These are phyloP conservation scores for Mycena kentingensis DNA, from an alignment of 768 basidiomycete species.

Conservation along the genomic window DNA sequence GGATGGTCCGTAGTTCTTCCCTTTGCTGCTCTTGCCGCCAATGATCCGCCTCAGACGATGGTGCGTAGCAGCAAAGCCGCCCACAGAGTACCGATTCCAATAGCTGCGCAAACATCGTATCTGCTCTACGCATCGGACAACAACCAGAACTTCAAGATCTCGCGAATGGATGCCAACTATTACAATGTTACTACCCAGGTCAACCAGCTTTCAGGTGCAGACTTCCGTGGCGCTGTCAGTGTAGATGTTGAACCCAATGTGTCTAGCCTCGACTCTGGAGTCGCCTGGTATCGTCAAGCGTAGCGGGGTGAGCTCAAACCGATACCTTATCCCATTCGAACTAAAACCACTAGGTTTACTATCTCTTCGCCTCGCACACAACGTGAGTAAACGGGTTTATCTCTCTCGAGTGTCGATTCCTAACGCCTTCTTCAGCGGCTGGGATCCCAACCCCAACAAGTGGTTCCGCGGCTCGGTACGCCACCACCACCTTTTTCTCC, in stretches of 20 bases:
- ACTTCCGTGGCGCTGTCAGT: neutral
- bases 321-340: neutral
- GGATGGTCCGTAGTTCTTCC: constrained; percentile 43
- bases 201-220: constrained; percentile 46
- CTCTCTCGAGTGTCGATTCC: neutral
- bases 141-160: constrained; percentile 71
- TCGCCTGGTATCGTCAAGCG: constrained; percentile 64
- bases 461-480: constrained; percentile 54
- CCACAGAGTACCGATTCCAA: constrained; percentile 1
- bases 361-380: constrained; percentile 62
- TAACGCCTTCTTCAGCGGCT: constrained; percentile 33
- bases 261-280: constrained; percentile 60
- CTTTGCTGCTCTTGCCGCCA: constrained; percentile 1
- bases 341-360: constrained; percentile 34
- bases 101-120: constrained; percentile 52
- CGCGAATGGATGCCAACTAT: constrained; percentile 56
- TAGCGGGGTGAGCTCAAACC: constrained; percentile 41
- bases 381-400: constrained; percentile 17
- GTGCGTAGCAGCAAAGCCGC: constrained; percentile 23
- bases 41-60: constrained; percentile 37
- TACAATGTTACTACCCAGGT: constrained; percentile 54
- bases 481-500: neutral
- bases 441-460: constrained; percentile 66
- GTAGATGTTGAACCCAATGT: no score
- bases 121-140: constrained; percentile 67